Percentiles rank a stretch among this genome's conserved stretches.
Evolutionary conservation across 129 eudicot genomes (phyloP).

Genomic region (Sambucus nigra): DNA sequence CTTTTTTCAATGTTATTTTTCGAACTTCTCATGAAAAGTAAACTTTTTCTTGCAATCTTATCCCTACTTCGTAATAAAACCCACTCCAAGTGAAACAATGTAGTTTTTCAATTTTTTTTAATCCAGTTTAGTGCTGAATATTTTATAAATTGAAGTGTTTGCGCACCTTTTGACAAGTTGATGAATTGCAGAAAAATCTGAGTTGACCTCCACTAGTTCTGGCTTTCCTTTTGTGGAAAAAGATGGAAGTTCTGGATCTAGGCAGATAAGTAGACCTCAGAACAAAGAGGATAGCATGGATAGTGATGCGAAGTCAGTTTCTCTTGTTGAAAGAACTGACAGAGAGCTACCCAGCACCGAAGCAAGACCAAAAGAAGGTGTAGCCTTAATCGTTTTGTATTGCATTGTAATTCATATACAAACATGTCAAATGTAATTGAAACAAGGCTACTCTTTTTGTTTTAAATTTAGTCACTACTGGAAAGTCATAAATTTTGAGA

Average conservation of each 20-base stretch:
- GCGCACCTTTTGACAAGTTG: neutral
- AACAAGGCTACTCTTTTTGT: no score
- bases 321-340: conserved; percentile 21
- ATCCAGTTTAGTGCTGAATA: neutral
- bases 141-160: neutral
- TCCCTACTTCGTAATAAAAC: no score
- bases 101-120: no score
- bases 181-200: neutral
- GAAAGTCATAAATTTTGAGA: no score
- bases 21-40: no score
- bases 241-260: conserved; percentile 21
- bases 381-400: conserved; percentile 1
- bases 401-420: neutral
- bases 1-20: no score
- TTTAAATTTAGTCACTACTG: no score
- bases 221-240: conserved; percentile 4
- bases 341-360: conserved; percentile 33
- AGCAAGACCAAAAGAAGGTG: conserved; percentile 83
- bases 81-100: no score
- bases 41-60: no score
- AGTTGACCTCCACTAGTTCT: neutral
- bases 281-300: conserved; percentile 15
- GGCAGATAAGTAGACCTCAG: conserved; percentile 17
- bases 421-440: neutral
- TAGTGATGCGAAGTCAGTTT: conserved; percentile 18